Evolutionary conservation across 306 rosid genomes (phyloP), one percentile per base, ranked within the genome.

Genomic region (Luffa acutangula): DNA sequence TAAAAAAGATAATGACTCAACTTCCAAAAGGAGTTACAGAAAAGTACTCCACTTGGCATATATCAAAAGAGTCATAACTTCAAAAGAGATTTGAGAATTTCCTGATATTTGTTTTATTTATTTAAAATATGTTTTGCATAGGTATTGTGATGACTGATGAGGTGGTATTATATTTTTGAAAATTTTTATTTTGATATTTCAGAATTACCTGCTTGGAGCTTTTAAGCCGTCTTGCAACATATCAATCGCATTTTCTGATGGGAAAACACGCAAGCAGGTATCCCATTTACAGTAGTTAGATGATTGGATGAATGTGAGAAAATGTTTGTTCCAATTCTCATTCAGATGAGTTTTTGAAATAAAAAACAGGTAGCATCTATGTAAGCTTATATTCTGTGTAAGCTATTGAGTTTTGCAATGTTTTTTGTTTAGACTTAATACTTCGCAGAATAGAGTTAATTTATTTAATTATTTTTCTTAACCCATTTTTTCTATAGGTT

Each of bases 181-280:
- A 10, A n/a, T 4, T 2, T 7, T 7, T 72, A 31, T 62, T 36
- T 45, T 78, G 6, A 15, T 69, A 31, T 81, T 53, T 13, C 85
- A 96, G 99, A 96, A 96, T 89, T 96, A 90, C 88, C 85, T 96
- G 79, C 91, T 96, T 48, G 99, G 98, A 89, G 99, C 99, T 84
- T 96, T 96, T 93, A 96, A 96, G 88, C 99, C 99, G 51, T 91
- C 99, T 31, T 93, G 98, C 80, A 89, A 86, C 84, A 85, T 96
- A 70, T 82, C 97, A 75, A 86, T 96, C 82, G 79, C 98, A 56
- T 90, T 96, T 77, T 51, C 86, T 6, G 99, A 96, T 87, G 99
- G 93, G 12, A 96, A 96, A 84, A 96, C 84, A 64, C 94, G 99
- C 2, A 96, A 93, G 88, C 99, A 96, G 99, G 99, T 93, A 81